Evolutionary conservation across 2,329 filamentous ascomycete genomes (phyloP).

Genomic region (Dendrostoma leiphaemia): DNA sequence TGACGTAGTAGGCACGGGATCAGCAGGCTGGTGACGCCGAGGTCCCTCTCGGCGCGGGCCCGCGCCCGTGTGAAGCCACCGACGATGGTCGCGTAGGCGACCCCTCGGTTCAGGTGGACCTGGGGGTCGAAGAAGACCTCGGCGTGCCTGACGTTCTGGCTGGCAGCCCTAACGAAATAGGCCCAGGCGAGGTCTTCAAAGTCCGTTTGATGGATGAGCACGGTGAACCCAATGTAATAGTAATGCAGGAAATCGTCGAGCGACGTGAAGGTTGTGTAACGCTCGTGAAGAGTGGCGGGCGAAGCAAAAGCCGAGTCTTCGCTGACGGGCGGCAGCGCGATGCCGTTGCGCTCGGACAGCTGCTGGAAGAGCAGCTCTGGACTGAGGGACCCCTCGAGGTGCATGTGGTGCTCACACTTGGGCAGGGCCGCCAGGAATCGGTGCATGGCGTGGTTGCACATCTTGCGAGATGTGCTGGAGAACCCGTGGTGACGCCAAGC

Average conservation of each 20-base stretch:
- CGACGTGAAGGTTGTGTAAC: conserved; percentile 66
- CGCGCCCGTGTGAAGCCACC: conserved; percentile 61
- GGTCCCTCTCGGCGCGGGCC: conserved; percentile 55
- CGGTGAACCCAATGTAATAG: conserved; percentile 75
- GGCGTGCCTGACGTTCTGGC: conserved; percentile 67
- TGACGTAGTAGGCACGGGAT: conserved; percentile 74
- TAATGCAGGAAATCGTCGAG: conserved; percentile 77
- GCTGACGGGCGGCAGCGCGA: conserved; percentile 52
- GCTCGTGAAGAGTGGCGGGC: conserved; percentile 53
- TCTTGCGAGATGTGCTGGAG: no score
- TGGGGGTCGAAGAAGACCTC: conserved; percentile 84
- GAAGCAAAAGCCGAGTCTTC: conserved; percentile 64
- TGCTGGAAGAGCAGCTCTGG: conserved; percentile 68
- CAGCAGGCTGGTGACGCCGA: conserved; percentile 64
- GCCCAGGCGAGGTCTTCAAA: conserved; percentile 71
- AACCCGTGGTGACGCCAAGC: background rate
- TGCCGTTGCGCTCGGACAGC: conserved; percentile 64
- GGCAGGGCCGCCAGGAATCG: conserved; percentile 64
- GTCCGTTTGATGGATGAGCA: conserved; percentile 63
- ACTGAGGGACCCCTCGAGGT: conserved; percentile 73
- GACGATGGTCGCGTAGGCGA: conserved; percentile 63
- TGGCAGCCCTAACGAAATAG: conserved; percentile 65
- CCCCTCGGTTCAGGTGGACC: conserved; percentile 63
- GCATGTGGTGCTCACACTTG: conserved; percentile 81
- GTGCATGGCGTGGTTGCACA: conserved; percentile 57